Conservation (phyloP, 495 filamentous ascomycete species). For the Stereocaulon alpinum region DNA sequence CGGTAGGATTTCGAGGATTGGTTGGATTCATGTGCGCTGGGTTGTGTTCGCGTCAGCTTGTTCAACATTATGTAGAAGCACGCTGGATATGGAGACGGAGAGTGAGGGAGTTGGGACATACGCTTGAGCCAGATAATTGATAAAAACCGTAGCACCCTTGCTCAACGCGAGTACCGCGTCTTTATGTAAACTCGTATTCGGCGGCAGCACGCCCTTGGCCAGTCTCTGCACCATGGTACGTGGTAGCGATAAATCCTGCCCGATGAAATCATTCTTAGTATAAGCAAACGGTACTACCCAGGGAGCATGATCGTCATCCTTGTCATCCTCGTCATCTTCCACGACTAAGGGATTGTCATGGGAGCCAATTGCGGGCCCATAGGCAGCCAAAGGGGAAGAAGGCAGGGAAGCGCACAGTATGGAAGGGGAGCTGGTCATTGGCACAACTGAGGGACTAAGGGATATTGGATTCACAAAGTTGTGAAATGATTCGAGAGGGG, state of each 20-base stretch:
- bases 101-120: conserved; percentile 35
- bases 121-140: conserved; percentile 78
- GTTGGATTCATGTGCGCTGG: conserved; percentile 43
- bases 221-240: conserved; percentile 89
- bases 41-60: too few species aligned
- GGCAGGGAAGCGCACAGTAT: too few species aligned
- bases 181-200: conserved; percentile 89
- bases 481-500: neutral
- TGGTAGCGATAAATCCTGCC: conserved; percentile 79
- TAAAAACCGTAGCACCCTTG: conserved; percentile 89
- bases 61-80: too few species aligned
- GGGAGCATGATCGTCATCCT: too few species aligned
- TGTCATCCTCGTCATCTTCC: too few species aligned
- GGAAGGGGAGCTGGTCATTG: neutral
- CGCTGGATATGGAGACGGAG: neutral
- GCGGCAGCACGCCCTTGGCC: conserved; percentile 91
- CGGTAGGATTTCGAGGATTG: conserved; percentile 61
- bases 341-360: too few species aligned
- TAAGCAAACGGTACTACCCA: too few species aligned
- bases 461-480: neutral
- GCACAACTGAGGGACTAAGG: neutral
- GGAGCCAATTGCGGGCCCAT: too few species aligned
- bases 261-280: neutral
- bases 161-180: conserved; percentile 85
- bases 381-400: too few species aligned